Evolutionary conservation across 2,329 filamentous ascomycete genomes (phyloP), one percentile per base, ranked within the genome.

Genomic region (Didymella pinodella): DNA sequence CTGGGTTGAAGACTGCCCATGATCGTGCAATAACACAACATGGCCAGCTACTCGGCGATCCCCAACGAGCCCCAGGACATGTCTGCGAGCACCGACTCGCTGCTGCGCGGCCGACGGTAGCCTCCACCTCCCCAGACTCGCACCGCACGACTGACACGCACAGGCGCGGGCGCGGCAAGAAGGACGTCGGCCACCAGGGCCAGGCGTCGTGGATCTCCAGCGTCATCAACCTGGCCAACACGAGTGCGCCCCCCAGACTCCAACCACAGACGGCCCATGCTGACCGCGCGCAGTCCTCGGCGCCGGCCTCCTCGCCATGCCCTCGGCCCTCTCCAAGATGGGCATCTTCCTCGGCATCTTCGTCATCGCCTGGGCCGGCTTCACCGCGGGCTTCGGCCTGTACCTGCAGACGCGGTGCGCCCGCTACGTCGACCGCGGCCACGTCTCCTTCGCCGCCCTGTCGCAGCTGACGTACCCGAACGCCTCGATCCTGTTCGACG

Each of bases 401-500:
- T 99, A 98, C 75, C 88, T 99, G 7, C 95, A 99, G 77, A 90
- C 93, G 32, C 88, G 91, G 81, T 98, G 95, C 81, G 91, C 95
- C 5, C 87, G 91, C 75, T 99, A 99, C 76, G 84, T 99, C 64
- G 95, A 98, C 65, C 86, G 92, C 62, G 95, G 95, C 41, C 86
- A 87, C 5, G 87, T 93, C 0, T 97, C 93, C 34, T 99, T 99
- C 81, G 97, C 97, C 74, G 93, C 94, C n/a, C 83, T 99, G 16
- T 97, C 93, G 14, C 94, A 99, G 77, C 87, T 99, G 63, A 98
- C 95, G 5, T 99, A 98, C 71, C 95, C 95, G 1, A 97, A 97
- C 75, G 93, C 94, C 2, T 92, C 95, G 8, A 92, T 99, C 46
- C 84, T 98, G 45, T 99, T 99, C 76, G 95, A 99, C 79, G 89